These are phyloP conservation scores for Phascolomyces articulosus DNA, from an alignment of 371 early-diverging fungal genomes.

Conservation along the genomic window DNA sequence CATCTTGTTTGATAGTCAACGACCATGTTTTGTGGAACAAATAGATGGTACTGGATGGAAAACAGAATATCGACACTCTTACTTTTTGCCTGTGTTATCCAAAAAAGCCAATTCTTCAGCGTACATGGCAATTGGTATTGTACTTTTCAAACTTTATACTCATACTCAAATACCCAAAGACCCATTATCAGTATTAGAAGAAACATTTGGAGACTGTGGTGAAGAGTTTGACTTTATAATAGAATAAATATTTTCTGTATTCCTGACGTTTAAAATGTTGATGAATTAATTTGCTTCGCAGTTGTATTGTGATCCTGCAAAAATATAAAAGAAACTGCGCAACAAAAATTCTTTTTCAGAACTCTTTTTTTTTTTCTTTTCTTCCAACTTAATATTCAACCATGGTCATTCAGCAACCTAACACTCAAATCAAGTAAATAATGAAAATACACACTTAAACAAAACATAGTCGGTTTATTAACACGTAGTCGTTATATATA, in stretches of 20 bases:
- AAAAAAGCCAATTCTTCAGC: not conserved
- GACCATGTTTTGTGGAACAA: not conserved
- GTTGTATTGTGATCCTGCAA: not conserved
- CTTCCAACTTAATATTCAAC: not conserved
- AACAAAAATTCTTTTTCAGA: not conserved
- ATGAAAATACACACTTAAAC: not conserved
- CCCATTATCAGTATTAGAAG: not conserved
- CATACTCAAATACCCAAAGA: not conserved
- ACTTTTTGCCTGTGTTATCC: not conserved
- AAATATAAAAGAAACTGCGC: not conserved
- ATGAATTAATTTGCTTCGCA: not conserved
- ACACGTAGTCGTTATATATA: constrained; percentile 16
- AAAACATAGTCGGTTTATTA: not conserved
- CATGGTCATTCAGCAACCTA: constrained; percentile 57
- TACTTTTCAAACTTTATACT: not conserved
- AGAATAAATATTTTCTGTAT: not conserved
- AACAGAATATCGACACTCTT: not conserved
- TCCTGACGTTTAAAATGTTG: not conserved
- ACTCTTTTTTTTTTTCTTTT: not conserved
- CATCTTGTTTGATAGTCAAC: not conserved
- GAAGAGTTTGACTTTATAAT: not conserved
- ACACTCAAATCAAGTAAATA: constrained; percentile 57
- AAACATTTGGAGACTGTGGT: not conserved
- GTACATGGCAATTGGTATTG: not conserved
- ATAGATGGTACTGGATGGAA: not conserved